A percentile compares a stretch with the other conserved stretches of the same genome.
Conservation (phyloP, 208 protist species). For the Vickermania ingenoplastis region DNA sequence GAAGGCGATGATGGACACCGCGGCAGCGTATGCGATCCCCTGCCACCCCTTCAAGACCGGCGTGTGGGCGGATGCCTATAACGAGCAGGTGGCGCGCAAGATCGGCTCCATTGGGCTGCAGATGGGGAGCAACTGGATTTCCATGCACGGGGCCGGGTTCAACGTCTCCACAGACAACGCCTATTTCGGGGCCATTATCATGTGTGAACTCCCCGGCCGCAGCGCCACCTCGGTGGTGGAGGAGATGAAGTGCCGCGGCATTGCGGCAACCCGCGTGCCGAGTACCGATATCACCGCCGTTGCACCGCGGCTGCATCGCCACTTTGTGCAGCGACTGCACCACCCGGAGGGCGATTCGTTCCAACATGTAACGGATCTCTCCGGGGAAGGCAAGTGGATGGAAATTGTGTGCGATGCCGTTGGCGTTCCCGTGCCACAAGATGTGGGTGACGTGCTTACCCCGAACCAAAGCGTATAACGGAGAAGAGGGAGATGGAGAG, state of each 20-base stretch:
- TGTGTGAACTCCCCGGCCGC: constrained; percentile 73
- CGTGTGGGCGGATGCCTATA: constrained; percentile 53
- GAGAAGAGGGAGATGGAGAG: no score
- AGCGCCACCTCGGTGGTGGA: constrained; percentile 24
- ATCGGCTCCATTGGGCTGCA: constrained; percentile 79
- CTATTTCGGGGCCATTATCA: constrained; percentile 73
- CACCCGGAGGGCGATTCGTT: background rate
- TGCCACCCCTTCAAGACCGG: constrained; percentile 56
- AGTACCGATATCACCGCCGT: background rate
- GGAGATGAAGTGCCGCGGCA: background rate
- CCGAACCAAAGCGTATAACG: no score
- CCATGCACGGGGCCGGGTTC: constrained; percentile 79
- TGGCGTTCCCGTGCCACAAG: no score
- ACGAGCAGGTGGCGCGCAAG: constrained; percentile 26
- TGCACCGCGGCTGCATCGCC: background rate
- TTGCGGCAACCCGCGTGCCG: background rate
- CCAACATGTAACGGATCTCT: background rate
- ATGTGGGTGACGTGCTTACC: no score
- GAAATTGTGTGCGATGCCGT: background rate
- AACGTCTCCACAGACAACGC: constrained; percentile 61
- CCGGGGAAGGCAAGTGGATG: background rate
- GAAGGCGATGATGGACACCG: constrained; percentile 57
- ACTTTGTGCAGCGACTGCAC: background rate
- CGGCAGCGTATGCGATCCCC: constrained; percentile 41
- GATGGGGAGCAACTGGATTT: constrained; percentile 70